A percentile compares a stretch with the other conserved stretches of the same genome.
These are phyloP conservation scores for Ophiostoma montium DNA, from an alignment of 2,329 filamentous ascomycete species.

Conservation along the genomic window DNA sequence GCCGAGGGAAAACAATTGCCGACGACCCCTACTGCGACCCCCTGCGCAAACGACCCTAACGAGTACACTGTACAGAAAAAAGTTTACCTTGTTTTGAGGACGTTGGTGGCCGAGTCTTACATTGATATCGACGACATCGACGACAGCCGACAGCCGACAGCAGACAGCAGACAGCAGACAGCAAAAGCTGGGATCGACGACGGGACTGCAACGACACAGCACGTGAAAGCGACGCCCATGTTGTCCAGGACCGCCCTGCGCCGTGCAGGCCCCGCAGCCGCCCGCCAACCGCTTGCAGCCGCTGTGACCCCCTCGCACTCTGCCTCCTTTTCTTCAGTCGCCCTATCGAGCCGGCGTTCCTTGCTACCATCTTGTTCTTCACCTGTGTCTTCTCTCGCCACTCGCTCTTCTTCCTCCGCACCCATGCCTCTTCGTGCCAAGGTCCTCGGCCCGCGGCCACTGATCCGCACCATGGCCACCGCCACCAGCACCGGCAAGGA, in stretches of 20 bases:
- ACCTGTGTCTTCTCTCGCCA: background rate
- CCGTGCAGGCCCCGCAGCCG: slow-evolving; percentile 39
- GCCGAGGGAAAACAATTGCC: slow-evolving; percentile 11
- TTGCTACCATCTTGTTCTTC: background rate
- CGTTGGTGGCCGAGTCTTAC: background rate
- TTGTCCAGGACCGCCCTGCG: slow-evolving; percentile 38
- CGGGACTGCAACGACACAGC: background rate
- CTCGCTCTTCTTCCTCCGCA: background rate
- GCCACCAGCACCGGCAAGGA: slow-evolving; percentile 6
- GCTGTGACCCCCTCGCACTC: slow-evolving; percentile 19
- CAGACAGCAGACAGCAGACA: background rate
- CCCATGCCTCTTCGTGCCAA: slow-evolving; percentile 72
- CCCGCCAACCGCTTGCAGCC: slow-evolving; percentile 20
- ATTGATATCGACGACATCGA: background rate
- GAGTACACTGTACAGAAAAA: background rate
- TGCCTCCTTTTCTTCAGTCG: slow-evolving; percentile 16
- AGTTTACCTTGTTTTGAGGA: background rate
- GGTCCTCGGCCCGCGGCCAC: slow-evolving; percentile 42
- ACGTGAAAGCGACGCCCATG: slow-evolving; percentile 26
- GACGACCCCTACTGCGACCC: background rate
- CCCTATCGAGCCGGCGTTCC: background rate
- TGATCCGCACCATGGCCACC: slow-evolving; percentile 30
- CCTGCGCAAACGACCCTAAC: background rate
- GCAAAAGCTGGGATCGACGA: background rate
- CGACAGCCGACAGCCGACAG: background rate